Base-by-base conservation (phyloP, 192 early-diverging fungal species). In the Coemansia sp. region DNA sequence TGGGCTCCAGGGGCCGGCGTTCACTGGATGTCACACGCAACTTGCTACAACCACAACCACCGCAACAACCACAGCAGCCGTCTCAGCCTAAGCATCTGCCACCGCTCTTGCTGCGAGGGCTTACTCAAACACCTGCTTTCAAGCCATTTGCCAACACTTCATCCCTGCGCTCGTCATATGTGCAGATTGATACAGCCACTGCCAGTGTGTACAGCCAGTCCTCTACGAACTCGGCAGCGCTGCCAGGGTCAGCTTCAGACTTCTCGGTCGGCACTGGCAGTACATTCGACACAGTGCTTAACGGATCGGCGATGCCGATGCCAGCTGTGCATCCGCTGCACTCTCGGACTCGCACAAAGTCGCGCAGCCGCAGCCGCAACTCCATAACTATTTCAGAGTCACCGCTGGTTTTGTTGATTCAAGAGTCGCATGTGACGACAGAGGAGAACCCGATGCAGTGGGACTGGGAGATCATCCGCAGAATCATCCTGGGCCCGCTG, bases 401-500 rank as follows among this genome's bases (percentile, higher is more conserved):
- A 48, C 61, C 60, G 57, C 67, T 82, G 14, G 25, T 64, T 19
- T 25, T 59, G 23, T 52, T 64, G 35, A 74, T 82, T 62, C 58
- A 70, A 45, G 74, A 77, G 21, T 74, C 80, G 43, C 74, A 67
- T 6, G 80, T 82, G 3, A 63, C 67, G 27, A 55, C 52, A 0
- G 80, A 82, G 54, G 80, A 82, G 3, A 82, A 82, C 43, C 71
- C 80, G 38, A 73, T 82, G 74, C 71, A 62, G 16, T 82, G 80
- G 80, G 64, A 77, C 68, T 82, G 80, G 80, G 60, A 61, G 11
- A 55, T 57, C 7, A 69, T 82, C 43, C 72, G 78, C 12, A 10
- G 45, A 26, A 53, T 77, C 1, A 72, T 82, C 23, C 66, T 72
- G 31, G 74, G 74, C 0, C 74, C 70, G 8, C 64, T 77, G 12